A percentile compares a stretch with the other conserved stretches of the same genome.
Evolutionary conservation across 2,329 filamentous ascomycete genomes (phyloP).

Genomic region (Hypoxylon sp.): DNA sequence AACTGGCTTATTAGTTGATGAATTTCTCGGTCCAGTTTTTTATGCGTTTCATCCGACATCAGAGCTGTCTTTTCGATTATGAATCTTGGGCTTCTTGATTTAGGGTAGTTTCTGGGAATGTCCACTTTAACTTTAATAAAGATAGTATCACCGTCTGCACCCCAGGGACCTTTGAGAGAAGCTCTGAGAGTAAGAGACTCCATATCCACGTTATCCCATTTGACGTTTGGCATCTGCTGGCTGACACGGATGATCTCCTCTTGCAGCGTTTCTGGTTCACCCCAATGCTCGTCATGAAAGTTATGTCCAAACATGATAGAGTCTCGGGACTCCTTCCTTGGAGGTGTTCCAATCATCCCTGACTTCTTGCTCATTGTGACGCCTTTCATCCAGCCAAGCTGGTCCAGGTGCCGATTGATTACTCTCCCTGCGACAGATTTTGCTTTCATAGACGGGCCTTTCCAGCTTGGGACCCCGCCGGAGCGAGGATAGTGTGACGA

Average conservation of each 20-base stretch:
- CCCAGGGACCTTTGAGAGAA: constrained; percentile 77
- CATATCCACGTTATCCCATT: constrained; percentile 76
- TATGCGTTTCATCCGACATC: constrained; percentile 70
- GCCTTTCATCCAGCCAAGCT: constrained; percentile 79
- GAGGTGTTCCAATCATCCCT: constrained; percentile 59
- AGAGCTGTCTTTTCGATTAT: constrained; percentile 73
- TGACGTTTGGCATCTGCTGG: constrained; percentile 73
- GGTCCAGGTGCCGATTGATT: constrained; percentile 66
- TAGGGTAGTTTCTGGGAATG: constrained; percentile 73
- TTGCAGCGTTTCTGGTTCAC: constrained; percentile 73
- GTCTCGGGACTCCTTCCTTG: constrained; percentile 68
- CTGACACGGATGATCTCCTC: constrained; percentile 76
- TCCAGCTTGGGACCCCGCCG: constrained; percentile 61
- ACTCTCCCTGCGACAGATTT: constrained; percentile 61
- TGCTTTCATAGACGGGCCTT: constrained; percentile 72
- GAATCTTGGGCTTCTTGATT: constrained; percentile 71
- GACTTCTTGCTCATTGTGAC: constrained; percentile 73
- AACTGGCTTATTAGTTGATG: constrained; percentile 70
- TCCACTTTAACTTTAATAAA: constrained; percentile 74
- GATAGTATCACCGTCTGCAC: constrained; percentile 68
- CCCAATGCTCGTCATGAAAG: constrained; percentile 71
- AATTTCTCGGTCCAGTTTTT: constrained; percentile 68
- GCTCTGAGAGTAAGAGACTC: constrained; percentile 71
- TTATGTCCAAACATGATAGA: constrained; percentile 66
- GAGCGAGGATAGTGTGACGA: constrained; percentile 58